These are phyloP conservation scores for Edaphochlamys debaryana DNA, from an alignment of 139 green algal species.

Conservation along the genomic window DNA sequence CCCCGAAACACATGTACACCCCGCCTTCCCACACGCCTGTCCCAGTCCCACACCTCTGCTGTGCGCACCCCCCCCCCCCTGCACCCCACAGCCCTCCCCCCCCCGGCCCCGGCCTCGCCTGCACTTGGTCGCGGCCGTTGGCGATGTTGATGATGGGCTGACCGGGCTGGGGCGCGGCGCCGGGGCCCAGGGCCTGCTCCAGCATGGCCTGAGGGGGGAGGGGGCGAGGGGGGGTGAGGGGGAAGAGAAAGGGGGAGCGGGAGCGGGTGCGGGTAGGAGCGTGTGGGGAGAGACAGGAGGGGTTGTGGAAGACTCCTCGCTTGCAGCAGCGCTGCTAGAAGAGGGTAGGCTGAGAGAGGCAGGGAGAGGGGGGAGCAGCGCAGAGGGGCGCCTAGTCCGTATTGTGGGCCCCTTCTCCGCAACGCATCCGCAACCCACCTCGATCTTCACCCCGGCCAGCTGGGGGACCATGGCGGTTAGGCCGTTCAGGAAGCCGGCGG, in stretches of 20 bases:
- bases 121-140: slow-evolving; percentile 38
- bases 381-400: background rate
- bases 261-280: background rate
- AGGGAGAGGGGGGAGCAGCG: background rate
- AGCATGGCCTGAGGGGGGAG: slow-evolving; percentile 1
- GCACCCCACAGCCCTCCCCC: no score
- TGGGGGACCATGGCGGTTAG: slow-evolving; percentile 57
- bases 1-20: no score
- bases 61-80: no score
- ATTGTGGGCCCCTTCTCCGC: background rate
- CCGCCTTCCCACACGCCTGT: no score
- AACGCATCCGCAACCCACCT: slow-evolving; percentile 15
- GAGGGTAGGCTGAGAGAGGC: no score
- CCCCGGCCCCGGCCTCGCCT: no score
- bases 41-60: no score
- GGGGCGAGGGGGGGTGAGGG: no score
- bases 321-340: no score
- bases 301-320: no score
- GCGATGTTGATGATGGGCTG: slow-evolving; percentile 40
- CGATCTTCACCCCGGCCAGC: slow-evolving; percentile 59
- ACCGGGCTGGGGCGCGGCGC: slow-evolving; percentile 20
- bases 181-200: slow-evolving; percentile 43
- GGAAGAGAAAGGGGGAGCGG: background rate
- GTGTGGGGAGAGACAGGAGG: no score
- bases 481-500: slow-evolving; percentile 59